Percentiles rank a stretch among this genome's conserved stretches.
These are phyloP conservation scores for Whalleya microplaca DNA, from an alignment of 2,329 filamentous ascomycete genomes.

Conservation along the genomic window DNA sequence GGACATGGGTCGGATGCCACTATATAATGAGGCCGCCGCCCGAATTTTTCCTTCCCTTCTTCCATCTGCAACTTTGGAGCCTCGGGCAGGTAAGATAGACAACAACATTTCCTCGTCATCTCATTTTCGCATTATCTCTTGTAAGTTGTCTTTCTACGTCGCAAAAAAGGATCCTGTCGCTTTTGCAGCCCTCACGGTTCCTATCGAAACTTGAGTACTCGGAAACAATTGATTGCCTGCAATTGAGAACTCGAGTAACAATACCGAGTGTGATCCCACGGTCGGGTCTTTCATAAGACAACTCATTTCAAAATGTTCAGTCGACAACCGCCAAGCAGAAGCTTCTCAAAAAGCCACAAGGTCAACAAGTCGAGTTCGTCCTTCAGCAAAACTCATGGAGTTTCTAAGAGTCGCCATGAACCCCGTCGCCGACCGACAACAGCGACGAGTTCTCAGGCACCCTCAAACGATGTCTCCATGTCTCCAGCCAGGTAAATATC, in stretches of 20 bases:
- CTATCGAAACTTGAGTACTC: background rate
- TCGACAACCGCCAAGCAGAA: conserved; percentile 51
- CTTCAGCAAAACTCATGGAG: conserved; percentile 57
- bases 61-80: conserved; percentile 23
- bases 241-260: conserved; percentile 3
- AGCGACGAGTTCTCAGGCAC: conserved; percentile 42
- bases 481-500: conserved; percentile 49
- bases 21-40: conserved; percentile 27
- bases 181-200: background rate
- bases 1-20: conserved; percentile 24
- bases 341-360: conserved; percentile 58
- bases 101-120: conserved; percentile 24
- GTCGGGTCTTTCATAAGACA: conserved; percentile 16
- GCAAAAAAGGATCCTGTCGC: conserved; percentile 2
- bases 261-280: conserved; percentile 5
- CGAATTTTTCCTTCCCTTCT: conserved; percentile 24
- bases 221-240: conserved; percentile 8
- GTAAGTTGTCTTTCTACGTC: conserved; percentile 15
- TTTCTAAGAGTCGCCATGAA: conserved; percentile 60
- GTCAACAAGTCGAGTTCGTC: conserved; percentile 55
- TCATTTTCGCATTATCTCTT: conserved; percentile 21
- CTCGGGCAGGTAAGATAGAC: conserved; percentile 34
- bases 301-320: conserved; percentile 49
- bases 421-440: conserved; percentile 54
- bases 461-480: conserved; percentile 42